Evolutionary conservation across 139 green algal species (phyloP), one percentile per base, ranked within the genome.

Genomic region (Ettlia oleoabundans): DNA sequence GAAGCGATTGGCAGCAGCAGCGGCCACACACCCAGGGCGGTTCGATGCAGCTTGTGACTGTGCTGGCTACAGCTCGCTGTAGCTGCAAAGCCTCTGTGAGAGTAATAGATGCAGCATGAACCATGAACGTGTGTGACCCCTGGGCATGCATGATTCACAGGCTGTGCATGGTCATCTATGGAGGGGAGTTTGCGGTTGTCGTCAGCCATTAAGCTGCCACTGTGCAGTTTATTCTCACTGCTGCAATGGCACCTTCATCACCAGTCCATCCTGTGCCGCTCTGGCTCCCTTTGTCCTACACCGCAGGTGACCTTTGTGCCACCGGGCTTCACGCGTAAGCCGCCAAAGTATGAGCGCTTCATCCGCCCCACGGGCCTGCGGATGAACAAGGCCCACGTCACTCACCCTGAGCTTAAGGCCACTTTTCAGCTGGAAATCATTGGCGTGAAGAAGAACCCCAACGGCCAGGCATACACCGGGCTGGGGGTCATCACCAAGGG

Each of bases 401-500:
- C 97, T 28, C 97, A 99, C 86, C 97, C 97, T 1, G 97, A 99
- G 91, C 94, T 99, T 30, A 99, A 99, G 85, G 92, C 91, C 69
- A 99, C 97, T 24, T 98, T 99, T 86, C 94, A 94, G 30, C 88
- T 99, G 78, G 93, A 98, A 33, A 99, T 99, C 81, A 91, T 99
- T 37, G 96, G 97, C 26, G 93, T 99, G 38, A 99, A 99, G 93
- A 99, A 99, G 92, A 99, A 99, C 89, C 97, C 97, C 63, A 99
- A 99, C 86, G 97, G 97, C 6, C 85, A 92, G 71, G 97, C 97
- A 86, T 99, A 98, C 91, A 96, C 94, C 1, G 92, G 88, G 64
- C 87, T 99, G 74, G 97, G 97, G 21, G 97, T 99, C 28, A 91
- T 99, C 51, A 99, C 96, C 22, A 99, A 99, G 89, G 73, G 73